phyloP scores from a whole-genome alignment of 345 rosid species.

The Syzygium jambos region DNA sequence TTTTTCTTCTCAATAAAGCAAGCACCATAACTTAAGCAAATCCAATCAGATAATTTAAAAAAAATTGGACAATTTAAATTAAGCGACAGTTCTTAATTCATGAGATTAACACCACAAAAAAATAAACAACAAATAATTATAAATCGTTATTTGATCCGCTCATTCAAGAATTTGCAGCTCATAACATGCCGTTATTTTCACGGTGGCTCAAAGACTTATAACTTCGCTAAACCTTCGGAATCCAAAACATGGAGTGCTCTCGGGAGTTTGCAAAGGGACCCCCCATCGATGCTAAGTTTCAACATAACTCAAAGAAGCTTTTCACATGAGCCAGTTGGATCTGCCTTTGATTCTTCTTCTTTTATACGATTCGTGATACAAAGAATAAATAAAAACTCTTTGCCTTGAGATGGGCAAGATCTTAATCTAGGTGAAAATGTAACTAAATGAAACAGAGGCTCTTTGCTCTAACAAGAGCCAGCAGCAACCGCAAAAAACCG shows the following conservation, averaged over 20 bases:
- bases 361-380: neutral
- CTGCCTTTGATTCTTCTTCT: neutral
- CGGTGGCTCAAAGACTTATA: rapidly evolving
- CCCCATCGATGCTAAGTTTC: neutral
- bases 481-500: neutral
- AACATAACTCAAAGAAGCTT: neutral
- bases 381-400: neutral
- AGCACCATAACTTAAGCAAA: neutral
- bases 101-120: no score
- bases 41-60: no score
- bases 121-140: no score
- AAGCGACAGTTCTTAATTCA: no score
- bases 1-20: neutral
- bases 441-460: neutral
- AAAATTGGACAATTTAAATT: no score
- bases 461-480: neutral
- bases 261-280: neutral
- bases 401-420: neutral
- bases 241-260: neutral
- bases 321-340: neutral
- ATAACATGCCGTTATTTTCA: no score
- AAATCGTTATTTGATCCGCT: no score
- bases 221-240: no score
- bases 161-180: no score
- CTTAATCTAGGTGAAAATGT: neutral